Evolutionary conservation across 306 rosid species (phyloP).

Genomic region (Quercus berberidifolia): DNA sequence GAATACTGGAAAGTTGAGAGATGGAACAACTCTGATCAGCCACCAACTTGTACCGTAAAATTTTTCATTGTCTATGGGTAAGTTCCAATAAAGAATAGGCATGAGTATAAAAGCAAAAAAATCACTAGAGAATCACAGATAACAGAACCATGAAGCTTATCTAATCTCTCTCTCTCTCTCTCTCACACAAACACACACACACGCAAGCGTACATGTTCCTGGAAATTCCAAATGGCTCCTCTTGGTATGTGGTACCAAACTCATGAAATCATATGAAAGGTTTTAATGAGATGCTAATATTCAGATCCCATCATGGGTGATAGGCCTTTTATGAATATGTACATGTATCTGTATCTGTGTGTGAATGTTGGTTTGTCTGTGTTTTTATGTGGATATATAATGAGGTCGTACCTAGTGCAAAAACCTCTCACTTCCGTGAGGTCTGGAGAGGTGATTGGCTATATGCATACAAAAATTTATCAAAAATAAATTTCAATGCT

Average conservation of each 20-base stretch:
- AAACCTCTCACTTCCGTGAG: too few relatives aligned
- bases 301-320: not conserved
- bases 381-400: too few relatives aligned
- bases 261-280: not conserved
- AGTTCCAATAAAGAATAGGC: not conserved
- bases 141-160: not conserved
- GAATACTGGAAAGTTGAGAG: not conserved
- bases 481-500: not conserved
- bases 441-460: not conserved
- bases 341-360: not conserved
- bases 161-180: not conserved
- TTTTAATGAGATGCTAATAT: not conserved
- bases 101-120: not conserved
- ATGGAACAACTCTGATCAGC: conserved; percentile 10
- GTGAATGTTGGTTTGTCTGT: not conserved
- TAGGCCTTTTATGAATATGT: not conserved
- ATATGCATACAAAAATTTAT: not conserved
- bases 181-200: not conserved
- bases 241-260: not conserved
- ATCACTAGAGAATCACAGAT: not conserved
- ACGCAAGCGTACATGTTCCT: not conserved
- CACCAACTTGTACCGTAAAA: not conserved
- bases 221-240: not conserved
- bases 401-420: too few relatives aligned
- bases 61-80: not conserved